Base-by-base conservation (phyloP, 179 eudicot species). In the Pouteria campechiana region DNA sequence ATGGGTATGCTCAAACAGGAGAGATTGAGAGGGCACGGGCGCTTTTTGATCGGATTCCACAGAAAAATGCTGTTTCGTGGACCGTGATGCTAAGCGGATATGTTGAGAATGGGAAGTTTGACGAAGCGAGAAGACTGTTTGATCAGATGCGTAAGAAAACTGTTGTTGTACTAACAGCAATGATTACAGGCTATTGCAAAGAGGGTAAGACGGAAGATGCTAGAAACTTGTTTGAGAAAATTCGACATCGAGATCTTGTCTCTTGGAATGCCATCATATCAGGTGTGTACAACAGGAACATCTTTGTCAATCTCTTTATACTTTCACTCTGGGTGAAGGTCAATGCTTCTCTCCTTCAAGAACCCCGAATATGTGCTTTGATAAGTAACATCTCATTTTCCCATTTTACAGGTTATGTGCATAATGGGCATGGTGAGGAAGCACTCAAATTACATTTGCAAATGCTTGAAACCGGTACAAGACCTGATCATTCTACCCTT, bases 81-180 rank as follows among this genome's bases (percentile, higher is more conserved):
- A 61, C 68, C 3, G 73, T 61, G 37, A 67, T 67, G 68, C 61
- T 67, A 37, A 57, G 64, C 44, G 74, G 61, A 34, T 63, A 68
- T 35, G 50, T 53, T 17, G 58, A 54, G 9, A 63, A 57, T 49
- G 61, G 45, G 23, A 32, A 50, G 43, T 58, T 53, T 28, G 50
- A 41, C 1, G 57, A 62, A 44, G 64, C 68, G 12, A 37, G 25
- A 27, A 57, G 48, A 18, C 45, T 67, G 48, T 67, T 52, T 56
- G 34, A 48, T 18, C 47, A 17, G 55, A 70, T 61, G 68, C 72
- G 68, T 1, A n/a, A 17, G 27, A 61, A 44, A 48, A 41, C 30
- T 21, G 50, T 61, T 24, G 51, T 65, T 48, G 65, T 68, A 13
- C 3, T 23, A 13, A 65, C 65, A 11, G 68, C 72, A 20, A 65